Base-by-base conservation (phyloP, 805 yeast genomes). In the Yamadazyma phyllophila region DNA sequence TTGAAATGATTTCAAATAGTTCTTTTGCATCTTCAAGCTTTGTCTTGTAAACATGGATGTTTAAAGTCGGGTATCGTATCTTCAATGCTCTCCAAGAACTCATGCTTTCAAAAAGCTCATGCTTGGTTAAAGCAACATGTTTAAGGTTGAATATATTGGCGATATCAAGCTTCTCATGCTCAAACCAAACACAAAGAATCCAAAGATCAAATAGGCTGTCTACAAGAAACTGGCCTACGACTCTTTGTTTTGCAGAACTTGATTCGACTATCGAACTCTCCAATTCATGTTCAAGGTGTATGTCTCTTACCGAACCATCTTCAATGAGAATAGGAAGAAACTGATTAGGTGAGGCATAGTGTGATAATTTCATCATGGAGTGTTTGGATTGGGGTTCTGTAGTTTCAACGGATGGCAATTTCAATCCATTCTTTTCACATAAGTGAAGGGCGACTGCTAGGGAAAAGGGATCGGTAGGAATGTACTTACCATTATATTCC, bases 401-500 rank as follows among this genome's bases (percentile, higher is more conserved):
- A 29, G 31, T 4, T 29, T 29, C 7, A 5, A 8, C 7, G 3
- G 24, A 20, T 16, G 47, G 47, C 7, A 39, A 20, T 13, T 62
- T 63, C 34, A 77, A 56, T 1, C 54, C 49, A 47, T 77, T 74
- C 50, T 75, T 77, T 33, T 65, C 50, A 31, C 80, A 72, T 30
- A 82, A 57, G 0, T 76, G 55, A 17, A 83, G 60, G 39, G 78
- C 67, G 10, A 73, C 65, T 14, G 69, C 66, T 8, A 81, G 59
- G 40, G 86, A 77, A 11, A 74, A 56, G 0, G 89, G 89, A 53
- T 84, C 90, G 0, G 78, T 69, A 1, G 88, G 81, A 1, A 78
- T 53, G 61, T 55, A 30, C 8, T 61, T 60, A 11, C 63, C 65
- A 1, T 59, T 47, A 37, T 44, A 36, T 7, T 63, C 58, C 15